These are phyloP conservation scores for Botryobasidium botryosum DNA, from an alignment of 768 basidiomycete species.

Conservation along the genomic window DNA sequence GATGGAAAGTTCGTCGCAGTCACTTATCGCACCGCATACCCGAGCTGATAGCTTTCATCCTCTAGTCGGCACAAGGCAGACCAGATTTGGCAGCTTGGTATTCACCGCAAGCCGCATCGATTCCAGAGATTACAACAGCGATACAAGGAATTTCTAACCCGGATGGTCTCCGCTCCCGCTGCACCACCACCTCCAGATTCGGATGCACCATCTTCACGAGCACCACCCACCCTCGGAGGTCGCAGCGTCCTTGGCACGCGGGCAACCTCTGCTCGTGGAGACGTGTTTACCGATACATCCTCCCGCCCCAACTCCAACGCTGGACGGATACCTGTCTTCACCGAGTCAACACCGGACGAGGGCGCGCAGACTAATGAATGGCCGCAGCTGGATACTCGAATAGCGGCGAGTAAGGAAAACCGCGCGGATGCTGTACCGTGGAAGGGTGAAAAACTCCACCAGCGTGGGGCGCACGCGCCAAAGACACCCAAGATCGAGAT, in stretches of 20 bases:
- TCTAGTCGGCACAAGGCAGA: conserved; percentile 63
- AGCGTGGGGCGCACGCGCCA: conserved; percentile 16
- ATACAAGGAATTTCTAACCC: conserved; percentile 58
- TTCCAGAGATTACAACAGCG: conserved; percentile 66
- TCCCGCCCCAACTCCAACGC: conserved; percentile 16
- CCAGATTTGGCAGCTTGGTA: conserved; percentile 62
- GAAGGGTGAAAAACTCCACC: conserved; percentile 24
- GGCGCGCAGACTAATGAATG: conserved; percentile 19
- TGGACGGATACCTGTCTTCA: conserved; percentile 20
- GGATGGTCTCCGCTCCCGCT: conserved; percentile 29
- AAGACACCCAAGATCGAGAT: conserved; percentile 26
- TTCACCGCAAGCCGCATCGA: conserved; percentile 66
- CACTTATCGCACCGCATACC: conserved; percentile 6
- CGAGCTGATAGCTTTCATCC: background rate
- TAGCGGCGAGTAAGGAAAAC: conserved; percentile 27
- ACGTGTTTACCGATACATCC: conserved; percentile 20
- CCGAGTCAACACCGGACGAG: background rate
- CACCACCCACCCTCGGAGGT: conserved; percentile 14
- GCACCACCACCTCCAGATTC: conserved; percentile 11
- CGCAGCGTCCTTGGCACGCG: conserved; percentile 17
- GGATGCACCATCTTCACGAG: conserved; percentile 13
- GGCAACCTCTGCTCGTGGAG: no score
- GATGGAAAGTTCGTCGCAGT: conserved; percentile 47
- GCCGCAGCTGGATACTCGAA: conserved; percentile 26
- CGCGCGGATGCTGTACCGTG: conserved; percentile 22